Base-by-base conservation (phyloP, 805 yeast genomes). In the Candida ascalaphidarum region DNA sequence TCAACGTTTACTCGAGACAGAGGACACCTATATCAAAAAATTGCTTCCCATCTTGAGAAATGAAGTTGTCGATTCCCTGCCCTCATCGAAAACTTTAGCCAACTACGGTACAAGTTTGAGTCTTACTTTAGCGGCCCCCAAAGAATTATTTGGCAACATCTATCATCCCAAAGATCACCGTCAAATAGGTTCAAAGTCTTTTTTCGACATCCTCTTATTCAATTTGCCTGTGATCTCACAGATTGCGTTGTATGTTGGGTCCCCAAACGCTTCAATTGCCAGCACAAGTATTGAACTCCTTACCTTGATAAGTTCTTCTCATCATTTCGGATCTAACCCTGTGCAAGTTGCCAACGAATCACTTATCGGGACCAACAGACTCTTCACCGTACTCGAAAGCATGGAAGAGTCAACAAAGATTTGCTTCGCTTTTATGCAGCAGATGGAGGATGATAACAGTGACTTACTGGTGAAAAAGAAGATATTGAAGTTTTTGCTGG, bases 371-470 rank as follows among this genome's bases (percentile, higher is more conserved):
- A 71, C 65, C 29, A 77, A 77, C 36, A 72, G 86, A 38, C 54
- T 89, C 10, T 51, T 88, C 26, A 75, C 84, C 0, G 65, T 82
- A 21, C 66, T 81, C 29, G 81, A 78, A 41, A 78, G 86, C 11
- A 72, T 81, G 18, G 83, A 83, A 39, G 96, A 88, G 40, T 74
- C 94, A 0, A 58, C 68, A 2, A 67, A 88, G 38, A 81, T 89
- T 21, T 72, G 81, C 34, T 72, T 71, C 40, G 74, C 85, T 0
- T 76, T 86, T 34, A 74, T 83, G 23, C 70, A 74, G 22, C 94
- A 84, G 43, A 46, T 63, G 23, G 60, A 67, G 22, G 51, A 54
- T 1, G 39, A 44, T n/a, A 50, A 58, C 6, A 53, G 59, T 5
- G 55, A 57, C 11, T 22, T 22, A 10, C 5, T 6, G 10, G 44